A percentile compares a stretch with the other conserved stretches of the same genome.
These are phyloP conservation scores for Megacollybia platyphylla DNA, from an alignment of 1,284 basidiomycete species.

Conservation along the genomic window DNA sequence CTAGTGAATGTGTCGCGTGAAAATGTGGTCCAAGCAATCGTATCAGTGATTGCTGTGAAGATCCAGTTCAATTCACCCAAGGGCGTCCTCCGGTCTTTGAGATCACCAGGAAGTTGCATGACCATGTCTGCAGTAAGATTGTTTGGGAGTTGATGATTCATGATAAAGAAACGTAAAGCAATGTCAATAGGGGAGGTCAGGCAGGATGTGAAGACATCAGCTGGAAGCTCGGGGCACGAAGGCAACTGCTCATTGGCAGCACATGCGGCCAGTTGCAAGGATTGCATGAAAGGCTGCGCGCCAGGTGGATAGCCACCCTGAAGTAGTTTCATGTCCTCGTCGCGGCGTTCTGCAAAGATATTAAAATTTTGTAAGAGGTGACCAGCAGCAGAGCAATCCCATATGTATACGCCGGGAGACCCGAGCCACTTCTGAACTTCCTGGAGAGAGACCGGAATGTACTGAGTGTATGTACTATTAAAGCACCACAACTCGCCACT, in stretches of 20 bases:
- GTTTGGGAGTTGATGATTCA: constrained; percentile 77
- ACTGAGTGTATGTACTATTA: constrained; percentile 96
- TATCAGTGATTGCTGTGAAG: constrained; percentile 97
- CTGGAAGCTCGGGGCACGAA: constrained; percentile 92
- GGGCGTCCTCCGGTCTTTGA: constrained; percentile 93
- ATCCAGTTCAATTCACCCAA: constrained; percentile 99
- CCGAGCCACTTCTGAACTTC: constrained; percentile 89
- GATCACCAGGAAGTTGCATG: constrained; percentile 89
- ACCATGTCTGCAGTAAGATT: constrained; percentile 84
- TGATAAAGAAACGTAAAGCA: constrained; percentile 87
- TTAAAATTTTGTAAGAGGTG: constrained; percentile 90
- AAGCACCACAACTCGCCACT: constrained; percentile 99
- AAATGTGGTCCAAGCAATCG: constrained; percentile 97
- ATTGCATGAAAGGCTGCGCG: constrained; percentile 71
- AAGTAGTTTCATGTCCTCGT: constrained; percentile 59
- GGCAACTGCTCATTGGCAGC: constrained; percentile 86
- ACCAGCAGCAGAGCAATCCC: constrained; percentile 96
- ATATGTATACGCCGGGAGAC: constrained; percentile 94
- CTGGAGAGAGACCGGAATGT: constrained; percentile 91
- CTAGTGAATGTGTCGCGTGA: constrained; percentile 89
- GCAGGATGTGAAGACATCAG: constrained; percentile 96
- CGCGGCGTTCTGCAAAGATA: constrained; percentile 75
- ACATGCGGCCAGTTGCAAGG: constrained; percentile 93
- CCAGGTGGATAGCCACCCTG: constrained; percentile 52
- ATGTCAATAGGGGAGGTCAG: constrained; percentile 98